A percentile compares a stretch with the other conserved stretches of the same genome.
These are phyloP conservation scores for Cokeromyces recurvatus DNA, from an alignment of 371 early-diverging fungal genomes.

Conservation along the genomic window DNA sequence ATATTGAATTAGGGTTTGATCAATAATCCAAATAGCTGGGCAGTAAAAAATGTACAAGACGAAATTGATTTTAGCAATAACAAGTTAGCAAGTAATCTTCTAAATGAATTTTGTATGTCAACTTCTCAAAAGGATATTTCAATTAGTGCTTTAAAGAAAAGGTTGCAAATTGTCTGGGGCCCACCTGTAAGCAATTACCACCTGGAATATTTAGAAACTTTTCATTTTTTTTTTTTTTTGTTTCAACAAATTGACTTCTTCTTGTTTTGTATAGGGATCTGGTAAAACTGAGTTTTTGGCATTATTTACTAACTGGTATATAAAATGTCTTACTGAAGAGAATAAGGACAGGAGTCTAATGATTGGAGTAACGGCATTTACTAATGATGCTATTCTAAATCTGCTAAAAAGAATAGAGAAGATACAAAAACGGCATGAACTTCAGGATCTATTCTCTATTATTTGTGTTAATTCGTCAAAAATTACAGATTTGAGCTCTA, in stretches of 20 bases:
- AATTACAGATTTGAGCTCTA: too few relatives aligned
- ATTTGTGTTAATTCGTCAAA: slow-evolving; percentile 1
- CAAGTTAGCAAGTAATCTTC: slow-evolving; percentile 22
- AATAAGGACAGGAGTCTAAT: slow-evolving; percentile 23
- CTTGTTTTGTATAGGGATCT: slow-evolving; percentile 55
- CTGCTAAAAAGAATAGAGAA: slow-evolving; percentile 35
- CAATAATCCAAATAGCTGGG: slow-evolving; percentile 28
- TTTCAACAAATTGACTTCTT: too few relatives aligned
- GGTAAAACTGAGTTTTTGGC: slow-evolving; percentile 59
- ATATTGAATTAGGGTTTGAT: slow-evolving; percentile 22
- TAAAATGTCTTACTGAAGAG: slow-evolving; percentile 19
- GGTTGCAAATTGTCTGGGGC: slow-evolving; percentile 56
- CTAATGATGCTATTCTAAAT: slow-evolving; percentile 48
- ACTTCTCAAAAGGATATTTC: slow-evolving; percentile 49
- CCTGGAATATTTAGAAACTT: too few relatives aligned
- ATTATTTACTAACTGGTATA: slow-evolving; percentile 41
- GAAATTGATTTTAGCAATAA: slow-evolving; percentile 13
- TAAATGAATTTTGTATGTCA: slow-evolving; percentile 48
- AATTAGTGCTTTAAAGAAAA: slow-evolving; percentile 26
- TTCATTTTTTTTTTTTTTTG: too few relatives aligned
- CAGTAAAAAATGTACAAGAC: neutral
- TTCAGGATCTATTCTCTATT: slow-evolving; percentile 5
- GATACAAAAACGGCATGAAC: slow-evolving; percentile 22
- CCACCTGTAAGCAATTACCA: slow-evolving; percentile 55
- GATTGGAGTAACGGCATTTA: slow-evolving; percentile 55